Conservation (phyloP, 208 protist species). For the Herpetomonas muscarum region DNA sequence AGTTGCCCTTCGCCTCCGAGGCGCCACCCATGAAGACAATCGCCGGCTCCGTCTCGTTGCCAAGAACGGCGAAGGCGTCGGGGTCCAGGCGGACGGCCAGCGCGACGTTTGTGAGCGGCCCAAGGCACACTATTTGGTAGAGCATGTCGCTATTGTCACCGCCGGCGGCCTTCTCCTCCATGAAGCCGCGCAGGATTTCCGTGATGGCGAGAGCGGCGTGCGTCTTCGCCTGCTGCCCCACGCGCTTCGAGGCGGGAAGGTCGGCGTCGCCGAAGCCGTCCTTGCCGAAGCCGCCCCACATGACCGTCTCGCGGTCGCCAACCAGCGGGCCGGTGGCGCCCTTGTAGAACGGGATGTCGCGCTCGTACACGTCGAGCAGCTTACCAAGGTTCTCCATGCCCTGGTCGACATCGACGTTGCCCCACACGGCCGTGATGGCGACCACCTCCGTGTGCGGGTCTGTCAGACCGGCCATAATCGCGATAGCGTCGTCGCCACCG, state of each 20-base stretch:
- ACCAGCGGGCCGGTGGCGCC: constrained; percentile 62
- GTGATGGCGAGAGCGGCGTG: constrained; percentile 63
- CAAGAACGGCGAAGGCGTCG: constrained; percentile 49
- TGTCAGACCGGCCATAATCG: constrained; percentile 71
- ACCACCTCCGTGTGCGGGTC: constrained; percentile 69
- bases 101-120: constrained; percentile 75
- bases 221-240: constrained; percentile 25
- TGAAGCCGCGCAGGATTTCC: constrained; percentile 39
- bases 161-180: constrained; percentile 13
- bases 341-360: constrained; percentile 71
- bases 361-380: constrained; percentile 64
- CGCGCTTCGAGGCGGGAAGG: constrained; percentile 39
- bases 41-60: constrained; percentile 58
- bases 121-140: constrained; percentile 66
- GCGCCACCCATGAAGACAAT: constrained; percentile 75
- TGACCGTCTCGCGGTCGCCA: constrained; percentile 56
- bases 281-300: constrained; percentile 74
- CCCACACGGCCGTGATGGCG: constrained; percentile 68
- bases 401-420: constrained; percentile 75
- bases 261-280: constrained; percentile 76
- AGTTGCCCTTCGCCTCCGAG: constrained; percentile 76
- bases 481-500: constrained; percentile 83
- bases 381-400: constrained; percentile 80
- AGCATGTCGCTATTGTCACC: constrained; percentile 20
- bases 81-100: constrained; percentile 65